Base-by-base conservation (phyloP, 495 filamentous ascomycete species). In the Penicillium soppii region DNA sequence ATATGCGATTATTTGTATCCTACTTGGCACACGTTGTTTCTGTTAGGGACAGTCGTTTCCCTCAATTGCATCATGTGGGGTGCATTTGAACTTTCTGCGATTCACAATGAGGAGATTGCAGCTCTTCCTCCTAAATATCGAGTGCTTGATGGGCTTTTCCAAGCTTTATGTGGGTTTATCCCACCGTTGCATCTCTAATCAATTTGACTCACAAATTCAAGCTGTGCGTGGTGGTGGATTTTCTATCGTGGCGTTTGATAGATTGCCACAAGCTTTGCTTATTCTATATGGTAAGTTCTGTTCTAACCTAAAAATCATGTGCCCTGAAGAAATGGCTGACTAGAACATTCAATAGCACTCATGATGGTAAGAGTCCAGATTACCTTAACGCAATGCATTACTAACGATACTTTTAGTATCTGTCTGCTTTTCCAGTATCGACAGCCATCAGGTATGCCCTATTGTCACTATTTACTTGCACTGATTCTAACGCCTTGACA, bases 171-270 rank as follows among this genome's bases (percentile, higher is more conserved):
- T 72, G 50, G 7, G 61, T 58, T n/a, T 1, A n/a, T 12, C 3
- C 1, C 0, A 7, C 32, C 2, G 20, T 1, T 19, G 9, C 0
- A 15, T 12, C 6, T 1, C 29, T 36, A 15, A 15, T 16, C 30
- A 30, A 49, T n/a, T 55, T 15, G 66, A 25, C 23, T 58, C 23
- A 51, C 17, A 3, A 20, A 13, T 27, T 27, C 26, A 36, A 72
- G 87, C 88, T 41, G 87, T 95, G 1, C 86, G 91, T 8, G 81
- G 81, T 17, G 89, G 88, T 7, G 91, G 91, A 1, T 94, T 95
- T 65, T 88, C 87, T 48, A 81, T 95, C 39, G 83, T 96, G 40
- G 56, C 73, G 7, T 88, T 95, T 37, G 61, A 86, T 7, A 70
- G 69, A 12, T 70, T 92, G 2, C 86, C 84, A 15, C 85, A 90